A percentile compares a stretch with the other conserved stretches of the same genome.
Conservation (phyloP, 2,329 filamentous ascomycete species). For the Penicillium verrucosum region DNA sequence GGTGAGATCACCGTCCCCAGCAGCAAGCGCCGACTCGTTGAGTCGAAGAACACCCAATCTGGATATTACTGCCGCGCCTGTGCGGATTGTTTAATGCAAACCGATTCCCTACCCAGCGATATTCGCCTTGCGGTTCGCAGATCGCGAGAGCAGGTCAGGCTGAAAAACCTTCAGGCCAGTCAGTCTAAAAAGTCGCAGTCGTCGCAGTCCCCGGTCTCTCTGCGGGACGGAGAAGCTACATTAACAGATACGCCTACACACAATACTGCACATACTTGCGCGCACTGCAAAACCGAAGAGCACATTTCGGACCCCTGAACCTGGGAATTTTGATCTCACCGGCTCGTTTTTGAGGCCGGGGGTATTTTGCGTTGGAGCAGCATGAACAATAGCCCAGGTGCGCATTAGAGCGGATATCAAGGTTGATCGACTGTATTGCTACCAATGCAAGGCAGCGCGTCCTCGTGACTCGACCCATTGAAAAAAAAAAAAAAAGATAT, state of each 20-base stretch:
- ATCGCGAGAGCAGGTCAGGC: conserved; percentile 1
- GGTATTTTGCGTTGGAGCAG: not conserved
- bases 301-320: not conserved
- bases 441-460: not conserved
- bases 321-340: not conserved
- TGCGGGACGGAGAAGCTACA: not conserved
- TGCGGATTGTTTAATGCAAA: not conserved
- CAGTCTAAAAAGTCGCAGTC: not conserved
- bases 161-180: not conserved
- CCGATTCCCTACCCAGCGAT: not conserved
- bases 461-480: not conserved
- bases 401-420: not conserved
- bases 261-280: not conserved
- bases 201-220: not conserved
- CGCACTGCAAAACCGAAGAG: not conserved
- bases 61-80: conserved; percentile 9
- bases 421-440: not conserved
- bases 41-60: not conserved
- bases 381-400: not conserved
- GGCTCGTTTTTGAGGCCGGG: not conserved
- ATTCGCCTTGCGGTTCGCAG: not conserved
- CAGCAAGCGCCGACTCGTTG: conserved; percentile 7
- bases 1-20: conserved; percentile 1
- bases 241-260: not conserved
- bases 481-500: not conserved